Evolutionary conservation across 2,329 filamentous ascomycete genomes (phyloP).

Genomic region (Colletotrichum somersetense): DNA sequence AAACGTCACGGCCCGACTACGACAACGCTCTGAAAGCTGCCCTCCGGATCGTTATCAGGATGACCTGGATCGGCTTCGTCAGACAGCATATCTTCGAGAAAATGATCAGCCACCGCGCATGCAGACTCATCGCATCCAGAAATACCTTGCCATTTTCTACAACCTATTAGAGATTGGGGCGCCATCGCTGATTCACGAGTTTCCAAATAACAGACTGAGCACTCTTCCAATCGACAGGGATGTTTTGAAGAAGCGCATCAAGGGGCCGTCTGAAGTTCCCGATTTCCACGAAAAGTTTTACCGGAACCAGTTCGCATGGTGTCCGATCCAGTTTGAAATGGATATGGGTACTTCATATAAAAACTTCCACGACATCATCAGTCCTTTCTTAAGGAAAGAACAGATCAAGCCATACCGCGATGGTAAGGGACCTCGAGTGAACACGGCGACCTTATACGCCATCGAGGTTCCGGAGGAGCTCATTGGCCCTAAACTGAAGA

Average conservation of each 20-base stretch:
- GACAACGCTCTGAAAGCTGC: neutral
- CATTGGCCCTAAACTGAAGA: neutral
- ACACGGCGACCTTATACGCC: constrained; percentile 13
- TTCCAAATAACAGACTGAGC: neutral
- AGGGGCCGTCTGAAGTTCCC: neutral
- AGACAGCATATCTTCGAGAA: neutral
- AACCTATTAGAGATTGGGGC: neutral
- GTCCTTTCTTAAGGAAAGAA: constrained; percentile 26
- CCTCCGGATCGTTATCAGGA: neutral
- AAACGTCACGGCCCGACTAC: constrained; percentile 8
- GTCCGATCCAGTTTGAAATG: constrained; percentile 39
- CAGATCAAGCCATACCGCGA: constrained; percentile 23
- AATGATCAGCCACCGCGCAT: neutral
- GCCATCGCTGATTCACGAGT: neutral
- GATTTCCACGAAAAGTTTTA: constrained; percentile 15
- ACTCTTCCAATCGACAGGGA: neutral
- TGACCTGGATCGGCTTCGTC: constrained; percentile 1
- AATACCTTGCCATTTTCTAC: constrained; percentile 5
- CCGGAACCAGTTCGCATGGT: constrained; percentile 40
- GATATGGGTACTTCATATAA: constrained; percentile 28
- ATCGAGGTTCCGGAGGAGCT: constrained; percentile 27
- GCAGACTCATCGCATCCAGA: neutral
- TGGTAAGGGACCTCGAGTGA: constrained; percentile 3
- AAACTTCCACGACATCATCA: constrained; percentile 32
- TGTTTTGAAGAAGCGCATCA: neutral